Evolutionary conservation across 768 basidiomycete species (phyloP).

Genomic region (Pulveroboletus frians): DNA sequence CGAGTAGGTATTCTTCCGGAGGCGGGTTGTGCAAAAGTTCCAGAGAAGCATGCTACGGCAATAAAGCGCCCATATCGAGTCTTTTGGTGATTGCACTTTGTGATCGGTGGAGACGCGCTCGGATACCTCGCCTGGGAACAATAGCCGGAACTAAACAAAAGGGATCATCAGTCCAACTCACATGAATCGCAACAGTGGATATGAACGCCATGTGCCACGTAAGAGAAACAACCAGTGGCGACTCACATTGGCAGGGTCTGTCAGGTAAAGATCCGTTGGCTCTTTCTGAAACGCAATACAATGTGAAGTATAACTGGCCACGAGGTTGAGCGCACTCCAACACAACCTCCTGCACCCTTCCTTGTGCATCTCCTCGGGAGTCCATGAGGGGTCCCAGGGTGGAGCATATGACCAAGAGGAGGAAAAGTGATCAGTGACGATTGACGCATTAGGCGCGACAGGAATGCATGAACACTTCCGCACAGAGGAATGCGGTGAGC

Average conservation of each 20-base stretch:
- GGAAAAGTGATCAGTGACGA: slow-evolving; percentile 32
- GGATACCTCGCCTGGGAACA: slow-evolving; percentile 71
- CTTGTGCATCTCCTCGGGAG: slow-evolving; percentile 46
- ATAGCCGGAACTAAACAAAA: slow-evolving; percentile 34
- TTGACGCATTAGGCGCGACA: slow-evolving; percentile 32
- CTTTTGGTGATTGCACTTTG: slow-evolving; percentile 56
- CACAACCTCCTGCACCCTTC: slow-evolving; percentile 74
- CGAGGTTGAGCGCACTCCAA: slow-evolving; percentile 68
- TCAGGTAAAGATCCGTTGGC: slow-evolving; percentile 52
- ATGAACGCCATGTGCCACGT: slow-evolving; percentile 2
- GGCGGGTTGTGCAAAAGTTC: slow-evolving; percentile 57
- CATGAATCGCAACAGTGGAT: slow-evolving; percentile 7
- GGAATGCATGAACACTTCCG: slow-evolving; percentile 47
- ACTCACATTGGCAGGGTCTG: slow-evolving; percentile 64
- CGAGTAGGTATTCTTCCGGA: slow-evolving; percentile 38
- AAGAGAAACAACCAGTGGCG: slow-evolving; percentile 1
- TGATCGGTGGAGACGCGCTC: slow-evolving; percentile 43
- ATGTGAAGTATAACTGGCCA: slow-evolving; percentile 63
- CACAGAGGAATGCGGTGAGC: slow-evolving; percentile 24
- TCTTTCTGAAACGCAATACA: slow-evolving; percentile 61
- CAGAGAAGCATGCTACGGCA: slow-evolving; percentile 79
- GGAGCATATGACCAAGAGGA: slow-evolving; percentile 46
- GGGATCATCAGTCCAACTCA: slow-evolving; percentile 10
- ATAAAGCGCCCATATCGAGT: slow-evolving; percentile 77
- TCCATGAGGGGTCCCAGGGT: slow-evolving; percentile 62